Base-by-base conservation (phyloP, 1,139 yeast genomes). In the Hyphopichia wangnamkhiaoensis region DNA sequence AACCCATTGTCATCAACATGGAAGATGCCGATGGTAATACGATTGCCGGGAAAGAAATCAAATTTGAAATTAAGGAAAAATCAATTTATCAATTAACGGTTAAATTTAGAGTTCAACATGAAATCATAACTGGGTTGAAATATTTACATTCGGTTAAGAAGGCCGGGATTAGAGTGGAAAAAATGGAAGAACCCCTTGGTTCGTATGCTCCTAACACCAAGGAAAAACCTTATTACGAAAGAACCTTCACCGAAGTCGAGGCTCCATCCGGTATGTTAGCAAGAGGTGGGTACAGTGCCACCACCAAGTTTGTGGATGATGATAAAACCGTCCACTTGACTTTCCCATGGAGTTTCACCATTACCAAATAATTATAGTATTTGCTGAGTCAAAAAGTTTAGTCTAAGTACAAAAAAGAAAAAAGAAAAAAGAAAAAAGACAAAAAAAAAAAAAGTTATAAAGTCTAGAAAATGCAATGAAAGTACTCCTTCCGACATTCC, bases 211-310 rank as follows among this genome's bases (percentile, higher is more conserved):
- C 97, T 50, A 86, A 79, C 61, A 88, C 96, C n/a, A 71, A 68
- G 42, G 88, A 80, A 34, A 88, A 84, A 58, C 96, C 95, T 8
- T 83, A 61, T 54, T 90, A 91, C 61, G 93, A 83, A 57, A 87
- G 82, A 49, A 73, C 73, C 33, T 75, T 90, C 48, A 79, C 84
- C n/a, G 94, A 84, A 56, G 91, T 87, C 44, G 96, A 89, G 61
- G 97, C 96, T 13, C 98, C 98, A 28, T 76, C 88, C 37, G 97
- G 97, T 1, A 65, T 90, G 63, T 65, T 91, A 50, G 96, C 95
- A 3, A 79, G 97, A 63, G 96, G 97, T 34, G 74, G 79, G 41
- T 91, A 88, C 65, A 78, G 83, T 37, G 95, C 95, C 16, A 73
- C 79, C 31, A 82, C 95, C 19, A 86, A 84, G 62, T 90, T 90